phyloP scores from a whole-genome alignment of 116 monocot genomes.

The Zostera marina region DNA sequence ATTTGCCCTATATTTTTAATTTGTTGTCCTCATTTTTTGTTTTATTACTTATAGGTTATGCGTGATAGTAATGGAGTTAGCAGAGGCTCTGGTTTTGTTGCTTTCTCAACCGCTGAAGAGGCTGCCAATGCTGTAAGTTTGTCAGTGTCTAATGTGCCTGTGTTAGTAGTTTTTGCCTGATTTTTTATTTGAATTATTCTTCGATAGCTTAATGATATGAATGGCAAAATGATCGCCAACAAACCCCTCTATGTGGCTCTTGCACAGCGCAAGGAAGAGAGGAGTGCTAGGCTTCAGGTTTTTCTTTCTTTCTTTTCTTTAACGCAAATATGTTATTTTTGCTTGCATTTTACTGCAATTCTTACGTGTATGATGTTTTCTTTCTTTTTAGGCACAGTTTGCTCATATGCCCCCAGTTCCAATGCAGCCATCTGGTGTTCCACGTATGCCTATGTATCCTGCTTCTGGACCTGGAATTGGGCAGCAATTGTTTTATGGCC shows the following conservation, averaged over 20 bases:
- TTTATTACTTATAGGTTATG: constrained; percentile 45
- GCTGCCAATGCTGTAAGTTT: constrained; percentile 64
- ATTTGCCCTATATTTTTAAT: no score
- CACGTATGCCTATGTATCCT: constrained; percentile 81
- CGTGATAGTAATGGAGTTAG: constrained; percentile 79
- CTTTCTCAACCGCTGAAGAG: constrained; percentile 68
- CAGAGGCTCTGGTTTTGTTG: constrained; percentile 95
- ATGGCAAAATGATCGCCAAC: constrained; percentile 60
- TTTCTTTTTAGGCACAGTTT: constrained; percentile 53
- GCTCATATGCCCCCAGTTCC: constrained; percentile 62
- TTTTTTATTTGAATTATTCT: neutral
- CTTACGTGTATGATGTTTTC: neutral
- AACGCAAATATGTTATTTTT: no score
- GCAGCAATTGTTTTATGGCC: constrained; percentile 81
- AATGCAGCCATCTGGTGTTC: constrained; percentile 48
- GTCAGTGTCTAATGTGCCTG: neutral
- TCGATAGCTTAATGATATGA: constrained; percentile 67
- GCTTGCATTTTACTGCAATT: neutral
- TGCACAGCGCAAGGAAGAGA: constrained; percentile 88
- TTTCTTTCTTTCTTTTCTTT: no score
- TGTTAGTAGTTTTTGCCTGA: neutral
- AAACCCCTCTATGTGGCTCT: constrained; percentile 93
- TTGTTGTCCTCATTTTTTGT: neutral
- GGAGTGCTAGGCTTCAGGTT: constrained; percentile 84
- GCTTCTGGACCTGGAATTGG: constrained; percentile 61